Evolutionary conservation across 371 early-diverging fungal genomes (phyloP).

Genomic region (Actinomortierella ambigua): DNA sequence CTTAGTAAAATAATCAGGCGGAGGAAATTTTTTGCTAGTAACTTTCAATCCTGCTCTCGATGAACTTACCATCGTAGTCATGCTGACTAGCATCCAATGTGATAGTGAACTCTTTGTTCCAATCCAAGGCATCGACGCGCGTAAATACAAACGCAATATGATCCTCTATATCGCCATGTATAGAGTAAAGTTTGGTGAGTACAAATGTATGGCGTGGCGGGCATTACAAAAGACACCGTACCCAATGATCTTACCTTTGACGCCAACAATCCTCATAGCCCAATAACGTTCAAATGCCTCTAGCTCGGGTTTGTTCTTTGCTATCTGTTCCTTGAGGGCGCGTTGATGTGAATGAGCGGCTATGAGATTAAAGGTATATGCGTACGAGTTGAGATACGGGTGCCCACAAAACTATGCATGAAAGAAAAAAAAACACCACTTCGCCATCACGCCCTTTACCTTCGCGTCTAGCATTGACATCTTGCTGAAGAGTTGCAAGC

Average conservation of each 20-base stretch:
- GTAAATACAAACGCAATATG: slow-evolving; percentile 45
- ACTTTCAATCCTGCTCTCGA: background rate
- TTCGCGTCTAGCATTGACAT: slow-evolving; percentile 44
- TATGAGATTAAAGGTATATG: slow-evolving; percentile 7
- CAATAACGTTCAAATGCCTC: slow-evolving; percentile 24
- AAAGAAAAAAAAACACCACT: background rate
- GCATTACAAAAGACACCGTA: no score
- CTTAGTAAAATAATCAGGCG: background rate
- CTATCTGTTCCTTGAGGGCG: slow-evolving; percentile 34
- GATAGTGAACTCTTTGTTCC: slow-evolving; percentile 32
- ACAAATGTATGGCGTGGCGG: no score
- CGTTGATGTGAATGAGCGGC: slow-evolving; percentile 38
- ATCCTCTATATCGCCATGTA: no score
- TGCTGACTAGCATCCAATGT: slow-evolving; percentile 31
- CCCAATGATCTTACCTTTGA: slow-evolving; percentile 34
- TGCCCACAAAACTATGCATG: background rate
- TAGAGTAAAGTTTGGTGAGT: no score
- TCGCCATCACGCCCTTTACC: slow-evolving; percentile 9
- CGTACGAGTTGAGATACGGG: background rate
- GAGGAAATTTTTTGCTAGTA: background rate
- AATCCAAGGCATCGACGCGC: slow-evolving; percentile 35
- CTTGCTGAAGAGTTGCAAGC: slow-evolving; percentile 18
- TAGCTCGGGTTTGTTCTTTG: slow-evolving; percentile 42
- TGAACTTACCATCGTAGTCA: slow-evolving; percentile 29
- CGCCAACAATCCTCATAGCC: slow-evolving; percentile 38